Evolutionary conservation across 1,139 yeast genomes (phyloP).

Genomic region (Protomyces pachydermus): DNA sequence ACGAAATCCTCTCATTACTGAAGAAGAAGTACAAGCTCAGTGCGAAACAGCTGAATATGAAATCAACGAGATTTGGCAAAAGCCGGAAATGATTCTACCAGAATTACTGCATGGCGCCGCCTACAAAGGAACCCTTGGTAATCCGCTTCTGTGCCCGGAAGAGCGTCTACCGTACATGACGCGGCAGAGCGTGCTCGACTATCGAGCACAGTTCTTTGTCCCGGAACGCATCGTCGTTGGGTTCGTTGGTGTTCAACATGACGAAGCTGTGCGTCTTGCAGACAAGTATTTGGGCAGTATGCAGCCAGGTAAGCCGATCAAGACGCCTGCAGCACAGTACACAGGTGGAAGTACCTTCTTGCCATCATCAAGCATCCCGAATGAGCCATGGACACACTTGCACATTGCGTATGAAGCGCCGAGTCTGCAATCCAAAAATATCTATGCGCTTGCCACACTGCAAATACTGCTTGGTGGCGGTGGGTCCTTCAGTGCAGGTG

Average conservation of each 20-base stretch:
- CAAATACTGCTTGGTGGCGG: slow-evolving; percentile 97
- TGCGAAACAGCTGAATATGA: slow-evolving; percentile 74
- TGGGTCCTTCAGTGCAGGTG: slow-evolving; percentile 96
- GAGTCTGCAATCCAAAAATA: slow-evolving; percentile 76
- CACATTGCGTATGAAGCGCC: slow-evolving; percentile 86
- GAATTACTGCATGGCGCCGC: slow-evolving; percentile 84
- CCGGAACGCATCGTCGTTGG: slow-evolving; percentile 85
- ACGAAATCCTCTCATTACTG: slow-evolving; percentile 59
- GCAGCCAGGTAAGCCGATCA: slow-evolving; percentile 37
- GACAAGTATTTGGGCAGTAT: slow-evolving; percentile 62
- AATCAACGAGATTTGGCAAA: slow-evolving; percentile 70
- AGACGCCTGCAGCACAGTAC: slow-evolving; percentile 42
- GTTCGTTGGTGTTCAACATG: slow-evolving; percentile 78
- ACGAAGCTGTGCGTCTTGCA: slow-evolving; percentile 61
- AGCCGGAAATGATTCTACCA: slow-evolving; percentile 82
- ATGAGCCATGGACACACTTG: slow-evolving; percentile 68
- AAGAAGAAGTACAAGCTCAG: slow-evolving; percentile 69
- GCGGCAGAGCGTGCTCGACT: slow-evolving; percentile 52
- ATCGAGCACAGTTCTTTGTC: slow-evolving; percentile 62
- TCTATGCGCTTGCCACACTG: slow-evolving; percentile 82
- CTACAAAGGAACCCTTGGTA: slow-evolving; percentile 70
- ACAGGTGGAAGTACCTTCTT: slow-evolving; percentile 71
- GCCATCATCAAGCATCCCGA: slow-evolving; percentile 41
- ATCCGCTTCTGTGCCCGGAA: slow-evolving; percentile 76
- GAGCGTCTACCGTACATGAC: slow-evolving; percentile 58